Base-by-base conservation (phyloP, 192 early-diverging fungal species). In the Linnemannia zychae region DNA sequence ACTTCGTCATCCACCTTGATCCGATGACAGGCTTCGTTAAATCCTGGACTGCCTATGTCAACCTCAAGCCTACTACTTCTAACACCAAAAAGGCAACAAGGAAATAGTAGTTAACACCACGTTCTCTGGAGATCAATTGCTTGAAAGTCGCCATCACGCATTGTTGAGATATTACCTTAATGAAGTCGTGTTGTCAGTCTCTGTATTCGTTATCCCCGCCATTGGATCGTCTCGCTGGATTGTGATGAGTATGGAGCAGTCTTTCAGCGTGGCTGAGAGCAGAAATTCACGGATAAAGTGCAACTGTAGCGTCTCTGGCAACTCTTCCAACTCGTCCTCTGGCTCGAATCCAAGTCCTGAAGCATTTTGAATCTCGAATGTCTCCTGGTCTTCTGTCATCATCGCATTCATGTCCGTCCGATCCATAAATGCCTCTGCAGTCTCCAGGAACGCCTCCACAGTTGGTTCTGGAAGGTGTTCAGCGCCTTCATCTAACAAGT, bases 201-300 rank as follows among this genome's bases (percentile, higher is more conserved):
- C 20, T 28, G 20, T 15, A 3, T 65, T 69, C 6, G 47, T 57
- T 12, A 65, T 36, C 28, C 81, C 80, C 63, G 76, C 85, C 60
- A 67, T 33, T 7, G 81, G 9, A 12, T 87, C 53, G 0, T 67
- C 46, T 57, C 74, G 52, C 9, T 78, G 73, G 28, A 94, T 65
- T 2, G 92, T 81, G 65, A 96, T 88, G 48, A 97, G 80, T 28
- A 95, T 88, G 20, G 96, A 97, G 36, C 94, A 91, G 81, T 96
- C 96, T 79, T 97, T 97, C 40, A 97, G 87, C 18, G 95, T 95
- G 16, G 88, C 89, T 0, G 96, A 92, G 6, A 97, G 38, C 52
- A 96, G 77, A 79, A 92, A 95, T 80, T 95, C 93, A 60, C 89
- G 79, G 0, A 95, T 86, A 31, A 75, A 82, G 40, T 94, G 95